Conservation (phyloP, 495 filamentous ascomycete genomes). For the Penicillium arizonense region DNA sequence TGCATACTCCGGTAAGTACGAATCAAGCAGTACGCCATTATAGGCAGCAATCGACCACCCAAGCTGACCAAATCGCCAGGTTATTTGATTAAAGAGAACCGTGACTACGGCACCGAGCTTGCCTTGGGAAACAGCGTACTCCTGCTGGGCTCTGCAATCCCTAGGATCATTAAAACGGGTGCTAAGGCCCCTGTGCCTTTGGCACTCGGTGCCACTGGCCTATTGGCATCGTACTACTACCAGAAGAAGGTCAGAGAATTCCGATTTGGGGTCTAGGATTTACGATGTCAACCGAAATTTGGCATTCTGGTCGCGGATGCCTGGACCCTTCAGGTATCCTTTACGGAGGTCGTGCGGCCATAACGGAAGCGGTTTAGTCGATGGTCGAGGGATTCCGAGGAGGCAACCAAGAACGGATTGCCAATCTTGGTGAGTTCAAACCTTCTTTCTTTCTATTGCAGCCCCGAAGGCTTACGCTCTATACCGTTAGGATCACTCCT, state of each 20-base stretch:
- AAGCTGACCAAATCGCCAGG: constrained; percentile 6
- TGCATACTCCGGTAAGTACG: constrained; percentile 11
- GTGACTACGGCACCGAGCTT: constrained; percentile 22
- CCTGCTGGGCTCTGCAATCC: constrained; percentile 16
- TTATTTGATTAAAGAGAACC: constrained; percentile 20
- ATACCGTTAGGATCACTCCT: too few relatives aligned
- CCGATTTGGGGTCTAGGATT: constrained; percentile 10
- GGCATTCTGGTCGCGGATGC: too few relatives aligned
- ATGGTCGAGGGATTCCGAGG: too few relatives aligned
- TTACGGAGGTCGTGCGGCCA: too few relatives aligned
- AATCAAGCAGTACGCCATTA: background rate
- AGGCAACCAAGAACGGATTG: too few relatives aligned
- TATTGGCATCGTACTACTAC: constrained; percentile 17
- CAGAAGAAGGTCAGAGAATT: constrained; percentile 21
- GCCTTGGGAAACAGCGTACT: constrained; percentile 12
- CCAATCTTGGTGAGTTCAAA: too few relatives aligned
- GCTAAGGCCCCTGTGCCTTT: constrained; percentile 11
- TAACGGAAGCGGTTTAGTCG: too few relatives aligned
- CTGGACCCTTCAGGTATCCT: too few relatives aligned
- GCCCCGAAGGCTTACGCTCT: too few relatives aligned
- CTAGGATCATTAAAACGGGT: constrained; percentile 6
- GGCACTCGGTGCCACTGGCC: constrained; percentile 12
- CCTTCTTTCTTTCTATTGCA: too few relatives aligned
- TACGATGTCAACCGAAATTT: background rate
- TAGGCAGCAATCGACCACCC: background rate